Percentiles rank a stretch among this genome's conserved stretches.
Conservation (phyloP, 2,329 filamentous ascomycete genomes). For the Xylaria sp. region DNA sequence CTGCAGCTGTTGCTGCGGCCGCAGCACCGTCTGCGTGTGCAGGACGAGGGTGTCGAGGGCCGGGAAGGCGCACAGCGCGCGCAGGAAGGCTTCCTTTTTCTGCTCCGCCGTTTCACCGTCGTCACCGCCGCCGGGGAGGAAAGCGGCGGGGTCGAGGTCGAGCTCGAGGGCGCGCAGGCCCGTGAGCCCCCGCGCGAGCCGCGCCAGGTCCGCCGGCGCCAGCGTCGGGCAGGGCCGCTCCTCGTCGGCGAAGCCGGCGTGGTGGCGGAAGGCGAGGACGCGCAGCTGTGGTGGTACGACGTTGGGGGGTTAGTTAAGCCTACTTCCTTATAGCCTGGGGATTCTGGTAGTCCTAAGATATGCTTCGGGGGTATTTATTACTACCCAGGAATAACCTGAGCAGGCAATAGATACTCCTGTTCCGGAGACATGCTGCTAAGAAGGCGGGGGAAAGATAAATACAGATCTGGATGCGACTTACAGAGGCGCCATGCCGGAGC, state of each 20-base stretch:
- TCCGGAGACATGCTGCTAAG: no score
- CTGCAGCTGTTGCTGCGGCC: constrained; percentile 35
- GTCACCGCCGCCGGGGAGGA: no score
- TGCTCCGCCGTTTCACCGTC: no score
- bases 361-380: no score
- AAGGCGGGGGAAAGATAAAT: no score
- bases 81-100: constrained; percentile 42
- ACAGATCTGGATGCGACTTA: no score
- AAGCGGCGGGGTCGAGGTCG: constrained; percentile 47
- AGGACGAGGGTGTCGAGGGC: constrained; percentile 45
- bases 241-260: constrained; percentile 49
- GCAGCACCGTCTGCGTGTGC: constrained; percentile 49
- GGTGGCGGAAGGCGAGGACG: constrained; percentile 47
- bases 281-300: no score
- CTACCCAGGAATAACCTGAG: no score
- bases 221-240: constrained; percentile 47
- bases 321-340: no score
- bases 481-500: constrained; percentile 41
- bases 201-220: constrained; percentile 36
- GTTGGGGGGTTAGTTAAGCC: no score
- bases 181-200: constrained; percentile 38
- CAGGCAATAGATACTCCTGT: no score
- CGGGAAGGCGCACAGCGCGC: constrained; percentile 43
- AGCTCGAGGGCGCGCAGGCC: constrained; percentile 47
- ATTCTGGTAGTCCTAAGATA: no score